Conservation (phyloP, 805 yeast species). For the Torulaspora microellipsoides region DNA sequence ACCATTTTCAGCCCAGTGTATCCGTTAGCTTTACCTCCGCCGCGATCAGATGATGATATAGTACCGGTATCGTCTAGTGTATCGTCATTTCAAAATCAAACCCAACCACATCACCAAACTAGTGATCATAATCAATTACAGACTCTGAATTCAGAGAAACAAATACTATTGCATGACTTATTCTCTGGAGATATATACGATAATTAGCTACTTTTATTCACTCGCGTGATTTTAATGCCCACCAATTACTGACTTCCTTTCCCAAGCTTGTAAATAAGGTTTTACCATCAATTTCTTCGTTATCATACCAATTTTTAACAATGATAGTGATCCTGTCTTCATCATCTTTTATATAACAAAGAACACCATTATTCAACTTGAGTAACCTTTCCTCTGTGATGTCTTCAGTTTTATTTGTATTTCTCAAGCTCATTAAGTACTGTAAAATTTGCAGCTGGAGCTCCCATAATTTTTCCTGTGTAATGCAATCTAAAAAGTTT, state of each 20-base stretch:
- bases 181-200: slow-evolving; percentile 23
- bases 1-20: slow-evolving; percentile 3
- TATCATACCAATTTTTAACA: slow-evolving; percentile 32
- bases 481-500: slow-evolving; percentile 23
- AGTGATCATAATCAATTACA: background rate
- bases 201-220: slow-evolving; percentile 3
- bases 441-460: slow-evolving; percentile 23
- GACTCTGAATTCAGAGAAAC: slow-evolving; percentile 5
- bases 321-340: slow-evolving; percentile 17
- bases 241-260: slow-evolving; percentile 24
- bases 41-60: slow-evolving; percentile 13
- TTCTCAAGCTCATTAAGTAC: slow-evolving; percentile 16
- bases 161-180: slow-evolving; percentile 19
- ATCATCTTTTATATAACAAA: slow-evolving; percentile 28
- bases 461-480: slow-evolving; percentile 24
- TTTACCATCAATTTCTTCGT: slow-evolving; percentile 4
- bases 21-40: slow-evolving; percentile 11
- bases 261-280: slow-evolving; percentile 23
- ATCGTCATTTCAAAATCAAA: background rate
- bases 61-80: slow-evolving; percentile 7
- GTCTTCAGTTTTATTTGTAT: slow-evolving; percentile 13
- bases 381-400: slow-evolving; percentile 28
- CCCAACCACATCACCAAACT: background rate
- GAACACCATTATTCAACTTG: slow-evolving; percentile 31
- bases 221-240: slow-evolving; percentile 9